phyloP scores from a whole-genome alignment of 225 moss, liverwort and hornwort genomes.

The Sphagnum contortum region DNA sequence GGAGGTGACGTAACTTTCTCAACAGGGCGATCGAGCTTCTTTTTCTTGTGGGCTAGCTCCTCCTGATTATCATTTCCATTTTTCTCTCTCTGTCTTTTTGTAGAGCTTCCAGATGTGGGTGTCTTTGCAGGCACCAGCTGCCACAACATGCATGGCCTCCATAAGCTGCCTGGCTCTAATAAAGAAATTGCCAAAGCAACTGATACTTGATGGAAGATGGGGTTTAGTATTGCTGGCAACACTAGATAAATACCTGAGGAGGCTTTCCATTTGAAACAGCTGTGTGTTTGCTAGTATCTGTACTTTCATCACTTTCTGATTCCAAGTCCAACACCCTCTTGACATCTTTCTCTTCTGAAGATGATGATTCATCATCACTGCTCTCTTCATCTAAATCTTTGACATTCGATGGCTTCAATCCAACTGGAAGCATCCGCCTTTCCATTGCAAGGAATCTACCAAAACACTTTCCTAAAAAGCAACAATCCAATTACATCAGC shows the following conservation, averaged over 20 bases:
- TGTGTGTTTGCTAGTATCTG: conserved; percentile 24
- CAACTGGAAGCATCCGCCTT: no score
- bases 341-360: conserved; percentile 38
- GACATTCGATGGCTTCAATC: conserved; percentile 4
- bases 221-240: not conserved
- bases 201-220: not conserved
- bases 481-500: no score
- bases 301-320: conserved; percentile 46
- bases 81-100: conserved; percentile 36
- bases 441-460: no score
- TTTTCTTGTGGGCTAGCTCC: conserved; percentile 33
- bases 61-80: conserved; percentile 44
- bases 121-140: conserved; percentile 17
- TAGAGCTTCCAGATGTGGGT: conserved; percentile 18
- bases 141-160: not conserved
- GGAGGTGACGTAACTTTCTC: conserved; percentile 19
- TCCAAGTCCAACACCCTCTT: conserved; percentile 35
- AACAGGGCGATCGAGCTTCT: conserved; percentile 6
- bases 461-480: no score
- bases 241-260: conserved; percentile 2
- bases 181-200: not conserved
- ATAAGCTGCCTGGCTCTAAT: no score
- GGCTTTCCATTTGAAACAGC: conserved; percentile 8
- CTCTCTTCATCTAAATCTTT: conserved; percentile 23
- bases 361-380: conserved; percentile 31